These are phyloP conservation scores for Onygenales sp. DNA, from an alignment of 2,329 filamentous ascomycete genomes.

Conservation along the genomic window DNA sequence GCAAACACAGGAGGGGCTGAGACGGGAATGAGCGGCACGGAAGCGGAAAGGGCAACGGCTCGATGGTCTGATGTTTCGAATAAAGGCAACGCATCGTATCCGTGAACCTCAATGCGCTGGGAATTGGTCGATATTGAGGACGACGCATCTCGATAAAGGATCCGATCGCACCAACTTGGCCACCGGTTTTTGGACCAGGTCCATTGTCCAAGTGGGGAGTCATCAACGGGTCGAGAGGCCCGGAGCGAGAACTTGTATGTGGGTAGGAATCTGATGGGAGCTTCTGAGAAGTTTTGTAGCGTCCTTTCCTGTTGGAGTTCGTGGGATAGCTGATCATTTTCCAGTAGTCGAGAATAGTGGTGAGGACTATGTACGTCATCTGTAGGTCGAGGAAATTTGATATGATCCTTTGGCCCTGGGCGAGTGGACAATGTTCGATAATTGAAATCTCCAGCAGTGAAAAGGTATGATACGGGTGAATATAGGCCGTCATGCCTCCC, in stretches of 20 bases:
- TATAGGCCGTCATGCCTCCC: slow-evolving; percentile 49
- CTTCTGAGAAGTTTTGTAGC: slow-evolving; percentile 69
- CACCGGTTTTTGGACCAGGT: slow-evolving; percentile 73
- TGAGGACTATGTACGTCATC: slow-evolving; percentile 41
- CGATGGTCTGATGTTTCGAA: slow-evolving; percentile 82
- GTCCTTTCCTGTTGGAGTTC: slow-evolving; percentile 62
- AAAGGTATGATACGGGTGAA: slow-evolving; percentile 64
- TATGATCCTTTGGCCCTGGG: slow-evolving; percentile 50
- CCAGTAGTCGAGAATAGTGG: slow-evolving; percentile 59
- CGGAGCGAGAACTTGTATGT: slow-evolving; percentile 76
- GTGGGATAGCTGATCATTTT: slow-evolving; percentile 66
- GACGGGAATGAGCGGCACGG: slow-evolving; percentile 49
- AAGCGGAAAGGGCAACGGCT: slow-evolving; percentile 63
- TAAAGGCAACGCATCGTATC: slow-evolving; percentile 67
- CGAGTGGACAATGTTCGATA: slow-evolving; percentile 69
- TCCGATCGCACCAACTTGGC: slow-evolving; percentile 88
- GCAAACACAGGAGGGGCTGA: slow-evolving; percentile 18
- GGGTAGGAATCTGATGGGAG: slow-evolving; percentile 68
- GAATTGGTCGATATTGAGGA: slow-evolving; percentile 36
- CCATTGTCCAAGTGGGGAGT: slow-evolving; percentile 43
- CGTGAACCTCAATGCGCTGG: slow-evolving; percentile 41
- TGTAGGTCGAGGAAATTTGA: slow-evolving; percentile 54
- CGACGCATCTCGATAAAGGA: slow-evolving; percentile 63
- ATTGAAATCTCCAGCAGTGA: slow-evolving; percentile 87
- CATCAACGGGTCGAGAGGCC: slow-evolving; percentile 27